Percentiles rank a stretch among this genome's conserved stretches.
Evolutionary conservation across 78 protist genomes (phyloP).

Genomic region (Dictyostelium capitatum): DNA sequence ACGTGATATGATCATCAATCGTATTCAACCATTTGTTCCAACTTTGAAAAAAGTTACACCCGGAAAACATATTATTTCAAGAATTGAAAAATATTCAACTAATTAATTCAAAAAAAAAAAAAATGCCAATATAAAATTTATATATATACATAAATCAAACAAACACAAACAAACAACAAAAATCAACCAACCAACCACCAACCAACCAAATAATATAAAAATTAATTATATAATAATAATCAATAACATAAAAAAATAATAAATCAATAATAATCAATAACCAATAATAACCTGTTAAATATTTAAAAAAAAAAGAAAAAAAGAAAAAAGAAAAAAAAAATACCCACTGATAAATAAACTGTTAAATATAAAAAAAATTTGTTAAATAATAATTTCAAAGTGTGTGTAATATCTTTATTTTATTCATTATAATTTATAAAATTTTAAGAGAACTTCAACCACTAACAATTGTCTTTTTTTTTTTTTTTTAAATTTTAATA

Average conservation of each 20-base stretch:
- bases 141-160: neutral
- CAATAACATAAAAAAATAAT: neutral
- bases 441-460: slow-evolving; percentile 1
- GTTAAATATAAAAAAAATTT: no score
- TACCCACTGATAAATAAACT: no score
- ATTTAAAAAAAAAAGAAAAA: no score
- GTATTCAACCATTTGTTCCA: slow-evolving; percentile 80
- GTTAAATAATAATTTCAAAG: no score
- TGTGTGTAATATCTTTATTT: no score
- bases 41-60: slow-evolving; percentile 88
- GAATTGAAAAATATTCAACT: slow-evolving; percentile 87
- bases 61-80: slow-evolving; percentile 96
- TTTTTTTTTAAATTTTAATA: neutral
- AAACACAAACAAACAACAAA: neutral
- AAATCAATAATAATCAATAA: no score
- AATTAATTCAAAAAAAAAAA: neutral
- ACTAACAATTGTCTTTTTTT: neutral
- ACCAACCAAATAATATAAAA: neutral
- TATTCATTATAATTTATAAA: no score
- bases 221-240: neutral
- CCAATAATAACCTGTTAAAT: no score
- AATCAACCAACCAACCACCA: neutral
- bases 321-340: no score
- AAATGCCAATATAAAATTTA: neutral
- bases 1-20: slow-evolving; percentile 69